Conservation (phyloP, 345 rosid species). For the Toxicodendron radicans region DNA sequence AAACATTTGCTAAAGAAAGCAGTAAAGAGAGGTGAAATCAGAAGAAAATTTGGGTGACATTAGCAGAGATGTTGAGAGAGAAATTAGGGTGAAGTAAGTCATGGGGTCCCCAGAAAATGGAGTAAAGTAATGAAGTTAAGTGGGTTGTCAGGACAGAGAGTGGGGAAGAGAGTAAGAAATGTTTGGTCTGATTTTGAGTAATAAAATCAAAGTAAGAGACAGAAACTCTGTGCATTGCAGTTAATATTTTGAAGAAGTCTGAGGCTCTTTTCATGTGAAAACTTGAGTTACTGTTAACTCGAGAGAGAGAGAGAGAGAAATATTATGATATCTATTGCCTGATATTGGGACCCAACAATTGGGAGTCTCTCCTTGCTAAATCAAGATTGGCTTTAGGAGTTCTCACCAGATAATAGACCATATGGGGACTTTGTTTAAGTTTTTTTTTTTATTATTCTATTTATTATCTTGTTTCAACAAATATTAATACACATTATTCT, state of each 20-base stretch:
- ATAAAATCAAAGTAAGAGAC: constrained; percentile 25
- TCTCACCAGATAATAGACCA: neutral
- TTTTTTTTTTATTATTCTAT: too few species aligned
- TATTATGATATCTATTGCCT: neutral
- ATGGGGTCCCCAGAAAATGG: constrained; percentile 8
- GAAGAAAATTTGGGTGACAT: constrained; percentile 24
- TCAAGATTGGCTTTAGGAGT: neutral
- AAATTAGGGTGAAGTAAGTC: constrained; percentile 9
- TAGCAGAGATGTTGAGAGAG: constrained; percentile 20
- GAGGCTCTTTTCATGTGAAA: constrained; percentile 20
- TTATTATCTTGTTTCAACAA: too few species aligned
- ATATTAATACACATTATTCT: too few species aligned
- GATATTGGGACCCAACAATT: neutral
- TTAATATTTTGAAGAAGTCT: constrained; percentile 12
- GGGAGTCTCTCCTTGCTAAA: constrained; percentile 12
- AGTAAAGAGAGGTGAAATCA: neutral
- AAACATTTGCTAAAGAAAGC: neutral
- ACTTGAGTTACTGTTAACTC: constrained; percentile 7
- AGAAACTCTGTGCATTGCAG: constrained; percentile 13
- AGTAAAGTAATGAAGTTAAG: neutral
- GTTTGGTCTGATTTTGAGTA: constrained; percentile 31
- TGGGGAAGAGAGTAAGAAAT: constrained; percentile 15
- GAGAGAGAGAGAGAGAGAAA: neutral
- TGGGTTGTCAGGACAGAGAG: neutral
- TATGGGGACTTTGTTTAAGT: too few species aligned